Percentiles rank a stretch among this genome's conserved stretches.
phyloP scores from a whole-genome alignment of 148 eudicot genomes.

The Camellia sinensis region DNA sequence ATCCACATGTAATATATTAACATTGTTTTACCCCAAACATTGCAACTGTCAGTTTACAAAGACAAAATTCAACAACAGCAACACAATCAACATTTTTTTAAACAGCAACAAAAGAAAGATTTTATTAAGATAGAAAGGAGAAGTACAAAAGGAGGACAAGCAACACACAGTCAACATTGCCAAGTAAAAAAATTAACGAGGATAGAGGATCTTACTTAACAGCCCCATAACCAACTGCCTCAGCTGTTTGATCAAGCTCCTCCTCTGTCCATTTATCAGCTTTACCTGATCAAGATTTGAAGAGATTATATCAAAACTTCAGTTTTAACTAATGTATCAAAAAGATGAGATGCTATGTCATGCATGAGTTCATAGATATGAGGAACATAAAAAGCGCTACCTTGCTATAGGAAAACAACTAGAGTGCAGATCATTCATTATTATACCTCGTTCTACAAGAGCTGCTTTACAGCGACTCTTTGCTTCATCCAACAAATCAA shows the following conservation, averaged over 20 bases:
- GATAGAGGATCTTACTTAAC: conserved; percentile 64
- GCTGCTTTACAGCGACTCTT: conserved; percentile 69
- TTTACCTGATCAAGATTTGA: conserved; percentile 51
- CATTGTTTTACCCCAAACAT: too few relatives aligned
- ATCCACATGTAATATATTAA: neutral
- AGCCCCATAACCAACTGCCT: conserved; percentile 98
- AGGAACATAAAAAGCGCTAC: neutral
- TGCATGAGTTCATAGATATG: neutral
- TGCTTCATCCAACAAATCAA: conserved; percentile 96
- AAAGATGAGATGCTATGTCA: neutral
- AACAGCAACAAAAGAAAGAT: too few relatives aligned
- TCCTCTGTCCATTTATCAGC: conserved; percentile 75
- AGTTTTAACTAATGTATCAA: neutral
- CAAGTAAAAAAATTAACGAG: neutral
- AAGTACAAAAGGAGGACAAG: too few relatives aligned
- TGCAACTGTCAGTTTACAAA: too few relatives aligned
- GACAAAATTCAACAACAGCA: neutral
- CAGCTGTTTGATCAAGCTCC: conserved; percentile 79
- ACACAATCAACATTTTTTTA: neutral
- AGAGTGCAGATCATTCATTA: neutral
- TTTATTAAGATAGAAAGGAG: too few relatives aligned
- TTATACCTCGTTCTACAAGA: conserved; percentile 69
- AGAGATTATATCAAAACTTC: neutral
- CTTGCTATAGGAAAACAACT: neutral
- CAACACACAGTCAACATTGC: neutral